phyloP scores from a whole-genome alignment of 139 green algal genomes.

The Volvox reticuliferus region DNA sequence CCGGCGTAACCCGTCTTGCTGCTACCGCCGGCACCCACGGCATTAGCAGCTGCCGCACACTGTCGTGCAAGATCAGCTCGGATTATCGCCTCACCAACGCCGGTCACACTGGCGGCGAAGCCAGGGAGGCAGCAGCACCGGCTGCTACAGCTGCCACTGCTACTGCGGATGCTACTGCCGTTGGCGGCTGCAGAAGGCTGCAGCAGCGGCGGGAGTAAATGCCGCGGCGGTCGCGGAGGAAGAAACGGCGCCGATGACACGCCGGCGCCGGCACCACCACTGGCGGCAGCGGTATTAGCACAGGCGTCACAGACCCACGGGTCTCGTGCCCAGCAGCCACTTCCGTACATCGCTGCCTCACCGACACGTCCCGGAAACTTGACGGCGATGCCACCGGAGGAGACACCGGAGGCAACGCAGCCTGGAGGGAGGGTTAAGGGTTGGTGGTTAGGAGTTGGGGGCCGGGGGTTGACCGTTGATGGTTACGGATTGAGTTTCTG shows the following conservation, averaged over 20 bases:
- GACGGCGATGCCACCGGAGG: slow-evolving; percentile 86
- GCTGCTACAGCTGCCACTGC: slow-evolving; percentile 5
- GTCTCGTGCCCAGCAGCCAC: slow-evolving; percentile 85
- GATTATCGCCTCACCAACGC: slow-evolving; percentile 71
- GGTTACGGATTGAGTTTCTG: no score
- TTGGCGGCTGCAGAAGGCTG: neutral
- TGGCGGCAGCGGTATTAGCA: neutral
- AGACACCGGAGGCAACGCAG: slow-evolving; percentile 72
- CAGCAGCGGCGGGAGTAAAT: neutral
- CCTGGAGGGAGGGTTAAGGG: neutral
- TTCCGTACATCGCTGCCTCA: slow-evolving; percentile 83
- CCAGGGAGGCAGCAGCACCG: slow-evolving; percentile 26
- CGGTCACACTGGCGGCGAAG: slow-evolving; percentile 76
- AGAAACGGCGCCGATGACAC: neutral
- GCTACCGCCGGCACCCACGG: neutral
- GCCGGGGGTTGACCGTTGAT: no score
- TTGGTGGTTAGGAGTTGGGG: slow-evolving; percentile 12
- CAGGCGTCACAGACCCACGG: slow-evolving; percentile 1
- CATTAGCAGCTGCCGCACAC: neutral
- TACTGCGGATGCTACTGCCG: neutral
- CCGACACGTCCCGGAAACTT: slow-evolving; percentile 84
- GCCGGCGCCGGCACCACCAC: neutral
- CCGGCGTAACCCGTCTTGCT: no score
- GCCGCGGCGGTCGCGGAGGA: neutral
- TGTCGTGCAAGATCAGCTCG: slow-evolving; percentile 64